A percentile compares a stretch with the other conserved stretches of the same genome.
Conservation (phyloP, 2,329 filamentous ascomycete genomes). For the Myriangium duriaei region DNA sequence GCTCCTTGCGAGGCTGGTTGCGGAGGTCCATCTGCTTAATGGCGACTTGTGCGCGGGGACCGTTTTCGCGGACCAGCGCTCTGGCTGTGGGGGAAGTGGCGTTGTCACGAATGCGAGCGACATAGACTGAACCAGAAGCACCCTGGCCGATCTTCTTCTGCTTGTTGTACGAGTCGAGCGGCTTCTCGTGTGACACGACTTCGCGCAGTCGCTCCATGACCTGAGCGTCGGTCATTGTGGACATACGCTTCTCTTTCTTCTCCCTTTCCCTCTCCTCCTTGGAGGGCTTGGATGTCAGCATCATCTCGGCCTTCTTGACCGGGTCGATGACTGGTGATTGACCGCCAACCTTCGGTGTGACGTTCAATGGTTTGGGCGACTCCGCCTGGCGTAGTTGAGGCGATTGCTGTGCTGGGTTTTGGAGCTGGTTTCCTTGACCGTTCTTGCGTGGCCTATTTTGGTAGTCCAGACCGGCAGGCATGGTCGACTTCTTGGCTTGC, state of each 20-base stretch:
- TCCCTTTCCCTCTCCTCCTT: constrained; percentile 60
- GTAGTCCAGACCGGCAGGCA: constrained; percentile 10
- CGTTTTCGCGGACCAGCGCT: constrained; percentile 66
- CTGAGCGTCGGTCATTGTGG: constrained; percentile 91
- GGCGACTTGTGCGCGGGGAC: constrained; percentile 75
- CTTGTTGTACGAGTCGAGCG: constrained; percentile 91
- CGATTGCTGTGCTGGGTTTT: constrained; percentile 16
- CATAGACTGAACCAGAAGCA: constrained; percentile 94
- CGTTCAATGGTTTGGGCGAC: constrained; percentile 41
- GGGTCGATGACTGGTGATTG: constrained; percentile 47
- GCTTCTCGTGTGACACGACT: constrained; percentile 90
- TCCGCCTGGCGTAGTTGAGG: constrained; percentile 12
- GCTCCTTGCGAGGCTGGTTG: constrained; percentile 90
- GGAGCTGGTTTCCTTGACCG: constrained; percentile 16
- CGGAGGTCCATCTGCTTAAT: constrained; percentile 99
- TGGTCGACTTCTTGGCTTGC: constrained; percentile 12
- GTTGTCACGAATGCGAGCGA: constrained; percentile 84
- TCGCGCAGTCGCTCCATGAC: constrained; percentile 94
- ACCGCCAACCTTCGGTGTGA: constrained; percentile 34
- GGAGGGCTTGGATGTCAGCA: constrained; percentile 47
- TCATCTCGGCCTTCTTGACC: constrained; percentile 80
- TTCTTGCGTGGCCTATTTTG: constrained; percentile 10
- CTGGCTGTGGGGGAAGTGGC: constrained; percentile 71
- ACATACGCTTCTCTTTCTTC: constrained; percentile 92
- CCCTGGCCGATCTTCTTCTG: constrained; percentile 99